Evolutionary conservation across 805 yeast genomes (phyloP), one percentile per base, ranked within the genome.

Genomic region (Zygotorulaspora sp.): DNA sequence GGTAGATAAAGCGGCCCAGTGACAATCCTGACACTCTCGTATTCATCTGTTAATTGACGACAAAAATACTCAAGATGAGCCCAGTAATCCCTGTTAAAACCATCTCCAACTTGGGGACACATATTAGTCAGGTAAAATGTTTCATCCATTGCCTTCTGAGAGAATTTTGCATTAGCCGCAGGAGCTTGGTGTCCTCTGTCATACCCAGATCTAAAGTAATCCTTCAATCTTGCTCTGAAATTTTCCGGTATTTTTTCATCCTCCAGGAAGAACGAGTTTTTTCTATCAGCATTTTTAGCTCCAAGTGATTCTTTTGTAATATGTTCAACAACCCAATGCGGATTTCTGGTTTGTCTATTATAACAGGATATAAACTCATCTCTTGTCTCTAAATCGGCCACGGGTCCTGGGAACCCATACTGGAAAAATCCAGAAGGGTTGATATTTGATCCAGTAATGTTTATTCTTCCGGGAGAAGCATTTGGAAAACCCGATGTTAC

Each of bases 181-280:
- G 98, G 97, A 0, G 96, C 97, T 53, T 85, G 87, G 63, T 92
- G 98, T 5, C 98, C 98, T 48, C 97, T 69, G 61, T 92, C 98
- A 62, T 86, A 92, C 1, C 98, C 98, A 21, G 92, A 80, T 51
- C 97, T 74, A 70, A 90, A 92, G 61, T 83, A 92, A 63, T 92
- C 97, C 44, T 79, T 72, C 39, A 92, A 67, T 36, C 74, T 68
- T 2, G 81, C 90, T 49, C 97, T 72, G 61, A 87, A 92, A 52
- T 67, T 72, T 19, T 62, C 61, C 0, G 98, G 98, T 27, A 92
- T 75, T 9, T 57, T 52, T 57, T 84, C 94, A 58, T 92, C 97
- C 67, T 92, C 98, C 53, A 68, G 78, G 67, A 92, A 92, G 3
- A 83, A 72, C 2, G 95, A 81, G 46, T 81, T 79, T 57, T 80